These are phyloP conservation scores for Sphagnurus paluster DNA, from an alignment of 1,284 basidiomycete genomes.

Conservation along the genomic window DNA sequence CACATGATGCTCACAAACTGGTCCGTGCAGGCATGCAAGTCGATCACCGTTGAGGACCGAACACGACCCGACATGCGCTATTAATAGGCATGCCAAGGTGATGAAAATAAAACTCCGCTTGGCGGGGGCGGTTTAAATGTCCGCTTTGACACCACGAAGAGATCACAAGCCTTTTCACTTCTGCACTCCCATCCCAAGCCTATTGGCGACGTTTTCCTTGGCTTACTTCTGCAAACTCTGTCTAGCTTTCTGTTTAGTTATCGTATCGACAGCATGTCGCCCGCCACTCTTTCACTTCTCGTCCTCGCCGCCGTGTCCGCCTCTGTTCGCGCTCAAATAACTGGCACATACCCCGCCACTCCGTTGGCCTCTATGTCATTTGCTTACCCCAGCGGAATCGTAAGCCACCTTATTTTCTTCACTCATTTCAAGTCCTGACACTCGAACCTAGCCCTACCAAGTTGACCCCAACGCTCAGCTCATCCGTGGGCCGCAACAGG, in stretches of 20 bases:
- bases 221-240: neutral
- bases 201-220: neutral
- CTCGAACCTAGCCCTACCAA: conserved; percentile 49
- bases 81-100: neutral
- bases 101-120: conserved; percentile 16
- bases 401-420: conserved; percentile 26
- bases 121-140: conserved; percentile 9
- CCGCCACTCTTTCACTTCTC: conserved; percentile 24
- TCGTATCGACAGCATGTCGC: conserved; percentile 22
- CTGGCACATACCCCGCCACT: conserved; percentile 39
- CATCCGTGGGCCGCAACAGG: conserved; percentile 56
- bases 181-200: no score
- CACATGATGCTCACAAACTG: conserved; percentile 19
- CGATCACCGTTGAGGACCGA: no score
- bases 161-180: no score
- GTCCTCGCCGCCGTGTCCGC: conserved; percentile 15
- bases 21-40: conserved; percentile 18
- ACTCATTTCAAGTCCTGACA: no score
- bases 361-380: conserved; percentile 56
- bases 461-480: conserved; percentile 48
- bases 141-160: conserved; percentile 2
- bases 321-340: conserved; percentile 6
- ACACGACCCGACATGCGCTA: no score
- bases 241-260: conserved; percentile 13
- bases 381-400: conserved; percentile 49